Evolutionary conservation across 148 eudicot genomes (phyloP), one percentile per base, ranked within the genome.

Genomic region (Selenicereus undatus): DNA sequence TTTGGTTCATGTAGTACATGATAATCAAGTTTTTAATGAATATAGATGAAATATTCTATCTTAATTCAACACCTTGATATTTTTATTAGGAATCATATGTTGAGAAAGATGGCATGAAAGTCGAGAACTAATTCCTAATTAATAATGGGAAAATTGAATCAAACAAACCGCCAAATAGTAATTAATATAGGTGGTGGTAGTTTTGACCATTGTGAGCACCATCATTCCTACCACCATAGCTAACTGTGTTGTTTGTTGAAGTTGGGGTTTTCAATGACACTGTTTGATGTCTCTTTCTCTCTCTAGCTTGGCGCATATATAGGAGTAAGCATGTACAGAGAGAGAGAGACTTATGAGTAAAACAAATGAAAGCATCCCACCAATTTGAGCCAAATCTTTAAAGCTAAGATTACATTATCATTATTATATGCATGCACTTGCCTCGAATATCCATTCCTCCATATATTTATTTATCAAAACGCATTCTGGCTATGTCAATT

Each of bases 311-410:
- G 60, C 3, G 13, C 58, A 54, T 56, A 17, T 3, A 20, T 16
- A 64, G 68, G 7, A n/a, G 2, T 60, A 60, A 60, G 20, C 22
- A 20, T 20, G 8, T 9, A 27, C 0, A 26, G 16, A 8, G 6
- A 26, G 35, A 26, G 35, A 27, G 26, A 66, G 32, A 27, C 71
- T 32, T 66, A 26, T 27, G 71, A 66, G 71, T 66, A 66, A 66
- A 66, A 66, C 71, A 26, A 66, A 66, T 66, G 71, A 66, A 66
- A 66, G 71, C 35, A 26, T 66, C 71, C 71, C 71, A 66, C 71
- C 71, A 66, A 66, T 22, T 7, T 11, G 36, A 62, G 11, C 68
- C 71, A 66, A 66, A 66, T 27, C 71, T 66, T 66, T 27, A 27
- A 26, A 66, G 35, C 71, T 24, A 66, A 66, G 32, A 66, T 66